phyloP scores from a whole-genome alignment of 306 rosid species.

The Rubus idaeus region DNA sequence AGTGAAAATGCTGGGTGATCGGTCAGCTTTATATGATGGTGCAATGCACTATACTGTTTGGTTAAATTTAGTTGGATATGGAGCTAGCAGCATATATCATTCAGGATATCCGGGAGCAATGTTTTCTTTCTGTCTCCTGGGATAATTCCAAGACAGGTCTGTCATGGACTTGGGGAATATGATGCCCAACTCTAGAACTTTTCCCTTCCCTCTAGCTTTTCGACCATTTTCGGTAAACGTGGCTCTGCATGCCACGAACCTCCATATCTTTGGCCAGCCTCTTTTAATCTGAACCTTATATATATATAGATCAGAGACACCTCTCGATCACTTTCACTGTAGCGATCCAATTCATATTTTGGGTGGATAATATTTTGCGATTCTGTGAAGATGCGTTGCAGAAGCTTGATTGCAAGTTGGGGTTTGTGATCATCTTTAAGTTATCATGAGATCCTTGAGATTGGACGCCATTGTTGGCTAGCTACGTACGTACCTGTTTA shows the following conservation, averaged over 20 bases:
- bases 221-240: background rate
- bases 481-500: background rate
- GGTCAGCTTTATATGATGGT: background rate
- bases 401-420: background rate
- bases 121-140: slow-evolving; percentile 19
- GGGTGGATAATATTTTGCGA: background rate
- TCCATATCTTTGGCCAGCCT: background rate
- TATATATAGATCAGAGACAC: background rate
- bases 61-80: slow-evolving; percentile 6
- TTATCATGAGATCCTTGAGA: background rate
- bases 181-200: background rate
- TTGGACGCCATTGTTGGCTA: background rate
- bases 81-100: background rate
- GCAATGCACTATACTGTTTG: background rate
- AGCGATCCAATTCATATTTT: background rate
- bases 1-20: background rate
- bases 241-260: background rate
- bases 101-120: slow-evolving; percentile 24
- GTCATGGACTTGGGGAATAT: background rate
- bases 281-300: background rate
- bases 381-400: background rate
- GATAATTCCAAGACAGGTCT: slow-evolving; percentile 11
- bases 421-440: background rate
- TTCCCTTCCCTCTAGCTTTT: background rate
- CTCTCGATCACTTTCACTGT: background rate